Evolutionary conservation across 1,139 yeast species (phyloP).

Genomic region (Pichia sp.): DNA sequence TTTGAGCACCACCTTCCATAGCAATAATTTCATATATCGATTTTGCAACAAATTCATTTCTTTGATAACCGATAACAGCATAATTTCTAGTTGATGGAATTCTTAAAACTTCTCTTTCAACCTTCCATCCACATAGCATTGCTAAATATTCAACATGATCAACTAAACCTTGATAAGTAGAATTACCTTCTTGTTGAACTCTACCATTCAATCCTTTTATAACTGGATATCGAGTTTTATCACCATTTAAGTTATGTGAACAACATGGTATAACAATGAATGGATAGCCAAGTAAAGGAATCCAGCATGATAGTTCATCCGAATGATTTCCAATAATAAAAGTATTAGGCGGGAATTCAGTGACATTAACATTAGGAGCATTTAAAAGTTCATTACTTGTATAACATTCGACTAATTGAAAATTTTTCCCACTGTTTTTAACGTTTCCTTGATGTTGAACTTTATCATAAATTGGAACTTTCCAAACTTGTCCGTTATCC

Average conservation of each 20-base stretch:
- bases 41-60: constrained; percentile 30
- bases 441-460: constrained; percentile 20
- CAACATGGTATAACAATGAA: constrained; percentile 95
- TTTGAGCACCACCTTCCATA: constrained; percentile 82
- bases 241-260: constrained; percentile 80
- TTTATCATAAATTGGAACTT: constrained; percentile 37
- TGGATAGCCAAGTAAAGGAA: constrained; percentile 80
- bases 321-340: constrained; percentile 93
- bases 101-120: constrained; percentile 78
- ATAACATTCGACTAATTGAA: constrained; percentile 39
- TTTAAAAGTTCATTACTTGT: constrained; percentile 45
- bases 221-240: constrained; percentile 58
- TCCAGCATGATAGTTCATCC: constrained; percentile 94
- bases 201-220: constrained; percentile 20
- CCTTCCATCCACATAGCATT: constrained; percentile 69
- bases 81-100: constrained; percentile 95
- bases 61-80: constrained; percentile 68
- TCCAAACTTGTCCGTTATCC: constrained; percentile 59
- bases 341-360: constrained; percentile 61
- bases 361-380: constrained; percentile 58
- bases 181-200: constrained; percentile 30
- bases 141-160: constrained; percentile 78
- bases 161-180: constrained; percentile 77
- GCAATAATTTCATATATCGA: constrained; percentile 54
- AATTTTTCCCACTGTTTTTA: constrained; percentile 16